Evolutionary conservation across 345 rosid genomes (phyloP), one percentile per base, ranked within the genome.

Genomic region (Arabidopsis arenosa): DNA sequence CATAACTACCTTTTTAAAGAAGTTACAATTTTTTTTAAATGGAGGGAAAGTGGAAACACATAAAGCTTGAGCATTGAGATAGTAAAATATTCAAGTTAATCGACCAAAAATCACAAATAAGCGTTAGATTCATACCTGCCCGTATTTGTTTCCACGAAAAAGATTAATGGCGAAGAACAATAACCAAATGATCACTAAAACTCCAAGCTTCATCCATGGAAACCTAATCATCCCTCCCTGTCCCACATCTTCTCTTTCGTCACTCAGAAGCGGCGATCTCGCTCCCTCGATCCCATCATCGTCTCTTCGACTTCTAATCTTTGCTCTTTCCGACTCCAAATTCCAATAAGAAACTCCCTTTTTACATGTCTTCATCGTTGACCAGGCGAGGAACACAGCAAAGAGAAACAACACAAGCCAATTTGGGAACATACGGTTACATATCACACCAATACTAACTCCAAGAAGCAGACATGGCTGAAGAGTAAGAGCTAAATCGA

Each of bases 391-490:
- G 18, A 92, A 90, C 33, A 80, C 55, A 8, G 87, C 89, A 51
- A 90, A 88, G 28, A 86, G 74, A 13, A 65, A 12, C 4, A 90
- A 87, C 63, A 92, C 84, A 10, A 87, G 79, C 93, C 97, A 92
- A 53, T 87, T 90, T 0, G 96, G 94, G 59, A 88, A 88, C 47
- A 87, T 63, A 4, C 74, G 76, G 41, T 90, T 90, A 68, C 90
- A 86, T 13, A 87, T 82, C 1, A 92, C 93, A 0, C 97, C 97
- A 8, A 80, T 15, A 73, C 96, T 89, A 4, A 92, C 97, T 52
- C 96, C 97, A 4, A 92, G 64, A 49, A 92, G 75, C 88, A 92
- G 80, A 60, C 86, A 82, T 2, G 96, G 97, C 75, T 92, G 85
- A 2, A 95, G 81, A n/a, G 79, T 48, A 3, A 92, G 80, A 1